Base-by-base conservation (phyloP, 1,284 basidiomycete genomes). In the Thelephora terrestris region DNA sequence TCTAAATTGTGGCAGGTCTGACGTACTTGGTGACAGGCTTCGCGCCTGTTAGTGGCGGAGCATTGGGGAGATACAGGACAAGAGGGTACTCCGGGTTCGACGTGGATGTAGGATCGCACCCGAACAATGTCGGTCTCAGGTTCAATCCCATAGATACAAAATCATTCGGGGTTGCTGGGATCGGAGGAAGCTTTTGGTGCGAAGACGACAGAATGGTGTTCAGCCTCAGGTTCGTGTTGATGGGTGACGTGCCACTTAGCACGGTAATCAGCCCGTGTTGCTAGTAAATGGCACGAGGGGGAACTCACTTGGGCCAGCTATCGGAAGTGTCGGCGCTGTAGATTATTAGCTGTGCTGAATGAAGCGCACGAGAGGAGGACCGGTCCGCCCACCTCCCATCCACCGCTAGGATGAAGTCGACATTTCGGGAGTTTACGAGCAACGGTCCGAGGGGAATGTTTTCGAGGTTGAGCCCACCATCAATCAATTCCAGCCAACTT, bases 121-220 rank as follows among this genome's bases (percentile, higher is more conserved):
- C 86, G 63, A 88, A 90, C 63, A 90, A 88, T 0, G 81, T 81
- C 5, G 85, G 76, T 17, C 85, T 73, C 36, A 71, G 70, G 60
- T 81, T 84, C 9, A 84, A 69, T 14, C 87, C 87, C 7, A 73
- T 74, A 12, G 68, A 64, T 44, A 85, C 58, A 57, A 86, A 86
- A 5, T 73, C 75, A 12, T 71, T 68, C 1, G 69, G 55, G 14
- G 64, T 69, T 2, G 61, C 57, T n/a, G 81, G 82, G 44, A 83
- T 73, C 2, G 78, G 76, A 12, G 82, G 82, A 58, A 85, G 79
- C 23, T 60, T 60, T 51, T 80, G 76, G 58, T 83, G 81, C 0
- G 79, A 74, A 3, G 29, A 32, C 29, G 12, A 12, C 29, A 32
- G 12, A 7, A 32, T 14, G 3, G 66, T 54, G n/a, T 64, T 61